phyloP scores from a whole-genome alignment of 1,284 basidiomycete species.

The Pascua sp. region DNA sequence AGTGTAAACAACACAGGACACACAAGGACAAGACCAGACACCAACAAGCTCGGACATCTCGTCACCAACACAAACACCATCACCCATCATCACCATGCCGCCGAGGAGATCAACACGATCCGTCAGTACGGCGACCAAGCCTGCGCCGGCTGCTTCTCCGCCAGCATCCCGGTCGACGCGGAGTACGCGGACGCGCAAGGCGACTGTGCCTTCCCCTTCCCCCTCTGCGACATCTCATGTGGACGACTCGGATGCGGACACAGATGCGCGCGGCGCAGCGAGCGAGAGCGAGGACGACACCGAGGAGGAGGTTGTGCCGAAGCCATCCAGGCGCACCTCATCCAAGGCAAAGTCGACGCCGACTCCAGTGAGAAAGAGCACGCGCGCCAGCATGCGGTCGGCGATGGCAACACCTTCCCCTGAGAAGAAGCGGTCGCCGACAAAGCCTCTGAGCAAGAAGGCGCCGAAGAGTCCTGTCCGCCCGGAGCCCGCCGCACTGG shows the following conservation, averaged over 20 bases:
- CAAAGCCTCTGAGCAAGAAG: constrained; percentile 16
- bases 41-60: constrained; percentile 3
- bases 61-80: background rate
- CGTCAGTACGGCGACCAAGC: background rate
- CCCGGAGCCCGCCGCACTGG: too few relatives aligned
- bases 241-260: background rate
- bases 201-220: background rate
- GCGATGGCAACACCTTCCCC: constrained; percentile 7
- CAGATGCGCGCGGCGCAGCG: background rate
- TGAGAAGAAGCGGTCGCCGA: constrained; percentile 15
- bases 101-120: constrained; percentile 12
- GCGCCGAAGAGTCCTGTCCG: background rate
- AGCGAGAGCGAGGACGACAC: background rate
- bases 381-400: background rate
- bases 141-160: background rate
- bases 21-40: too few relatives aligned
- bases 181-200: background rate
- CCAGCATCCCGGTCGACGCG: background rate
- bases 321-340: background rate
- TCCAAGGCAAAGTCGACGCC: background rate
- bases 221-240: background rate
- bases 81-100: constrained; percentile 12
- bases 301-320: background rate
- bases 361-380: background rate
- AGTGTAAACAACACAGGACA: constrained; percentile 1